phyloP scores from a whole-genome alignment of 768 basidiomycete genomes.

The Mycena crocata region DNA sequence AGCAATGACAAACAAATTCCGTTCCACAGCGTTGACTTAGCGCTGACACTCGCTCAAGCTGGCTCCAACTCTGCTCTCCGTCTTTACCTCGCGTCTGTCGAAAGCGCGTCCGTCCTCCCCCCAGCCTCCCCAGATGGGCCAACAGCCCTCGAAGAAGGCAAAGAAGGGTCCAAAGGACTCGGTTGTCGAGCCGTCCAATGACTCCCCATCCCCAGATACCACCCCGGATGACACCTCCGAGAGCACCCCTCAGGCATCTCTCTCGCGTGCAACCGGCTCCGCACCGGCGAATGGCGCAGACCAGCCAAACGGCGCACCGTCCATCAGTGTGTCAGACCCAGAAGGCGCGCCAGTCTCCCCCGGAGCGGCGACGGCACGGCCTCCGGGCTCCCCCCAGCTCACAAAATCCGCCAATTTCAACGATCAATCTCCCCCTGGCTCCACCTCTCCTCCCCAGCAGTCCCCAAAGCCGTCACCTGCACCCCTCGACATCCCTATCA shows the following conservation, averaged over 20 bases:
- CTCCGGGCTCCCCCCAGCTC: constrained; percentile 54
- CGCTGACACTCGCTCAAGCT: constrained; percentile 51
- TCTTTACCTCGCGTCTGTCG: constrained; percentile 76
- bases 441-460: constrained; percentile 52
- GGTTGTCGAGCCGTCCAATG: constrained; percentile 62
- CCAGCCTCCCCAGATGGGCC: constrained; percentile 78
- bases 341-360: constrained; percentile 48
- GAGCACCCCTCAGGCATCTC: constrained; percentile 52
- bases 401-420: constrained; percentile 40
- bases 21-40: neutral
- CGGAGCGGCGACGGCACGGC: constrained; percentile 35
- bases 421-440: constrained; percentile 51
- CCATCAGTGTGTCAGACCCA: constrained; percentile 59
- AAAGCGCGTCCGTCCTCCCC: constrained; percentile 82
- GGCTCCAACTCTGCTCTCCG: constrained; percentile 86
- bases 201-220: constrained; percentile 52
- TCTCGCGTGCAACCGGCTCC: constrained; percentile 58
- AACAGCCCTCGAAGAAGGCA: constrained; percentile 85
- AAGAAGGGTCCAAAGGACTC: constrained; percentile 80
- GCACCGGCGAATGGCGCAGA: constrained; percentile 52
- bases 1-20: neutral
- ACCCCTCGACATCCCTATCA: constrained; percentile 82
- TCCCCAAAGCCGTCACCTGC: constrained; percentile 56
- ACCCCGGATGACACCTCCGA: constrained; percentile 54
- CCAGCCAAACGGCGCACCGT: constrained; percentile 56